phyloP scores from a whole-genome alignment of 2,329 filamentous ascomycete genomes.

The Penicillium polonicum region DNA sequence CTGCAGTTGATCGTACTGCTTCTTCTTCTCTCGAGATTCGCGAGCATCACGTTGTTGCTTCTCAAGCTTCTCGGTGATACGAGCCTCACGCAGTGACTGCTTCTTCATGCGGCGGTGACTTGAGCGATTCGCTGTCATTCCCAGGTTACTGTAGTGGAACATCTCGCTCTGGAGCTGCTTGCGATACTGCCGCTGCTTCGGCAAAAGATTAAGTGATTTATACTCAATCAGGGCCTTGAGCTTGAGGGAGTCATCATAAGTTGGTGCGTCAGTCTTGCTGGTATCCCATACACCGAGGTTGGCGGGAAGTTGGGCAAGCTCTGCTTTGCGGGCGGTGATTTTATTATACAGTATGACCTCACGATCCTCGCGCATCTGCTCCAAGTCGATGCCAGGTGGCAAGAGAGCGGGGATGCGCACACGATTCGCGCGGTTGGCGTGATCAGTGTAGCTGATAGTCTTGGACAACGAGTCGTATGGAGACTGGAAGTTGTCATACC shows the following conservation, averaged over 20 bases:
- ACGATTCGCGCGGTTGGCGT: conserved; percentile 64
- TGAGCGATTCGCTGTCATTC: conserved; percentile 92
- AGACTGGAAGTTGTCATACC: conserved; percentile 72
- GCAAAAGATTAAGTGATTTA: conserved; percentile 83
- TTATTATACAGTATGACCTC: conserved; percentile 88
- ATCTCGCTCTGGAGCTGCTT: conserved; percentile 87
- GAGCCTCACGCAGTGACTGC: conserved; percentile 88
- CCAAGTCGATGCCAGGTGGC: conserved; percentile 82
- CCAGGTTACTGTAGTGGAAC: conserved; percentile 92
- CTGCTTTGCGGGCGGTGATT: conserved; percentile 78
- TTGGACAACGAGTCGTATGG: conserved; percentile 62
- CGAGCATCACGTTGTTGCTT: conserved; percentile 97
- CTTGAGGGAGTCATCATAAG: conserved; percentile 79
- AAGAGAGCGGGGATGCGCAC: conserved; percentile 83
- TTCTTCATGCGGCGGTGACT: conserved; percentile 95
- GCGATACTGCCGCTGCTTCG: conserved; percentile 81
- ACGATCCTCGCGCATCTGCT: conserved; percentile 79
- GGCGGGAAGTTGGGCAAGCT: conserved; percentile 78
- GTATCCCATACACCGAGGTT: conserved; percentile 88
- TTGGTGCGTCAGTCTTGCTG: conserved; percentile 63
- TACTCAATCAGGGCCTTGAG: conserved; percentile 90
- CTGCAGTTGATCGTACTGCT: conserved; percentile 86
- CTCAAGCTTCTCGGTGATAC: conserved; percentile 97
- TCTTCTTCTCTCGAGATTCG: conserved; percentile 96
- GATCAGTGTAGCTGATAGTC: conserved; percentile 26